These are phyloP conservation scores for Fusarium albidum DNA, from an alignment of 2,329 filamentous ascomycete species.

Conservation along the genomic window DNA sequence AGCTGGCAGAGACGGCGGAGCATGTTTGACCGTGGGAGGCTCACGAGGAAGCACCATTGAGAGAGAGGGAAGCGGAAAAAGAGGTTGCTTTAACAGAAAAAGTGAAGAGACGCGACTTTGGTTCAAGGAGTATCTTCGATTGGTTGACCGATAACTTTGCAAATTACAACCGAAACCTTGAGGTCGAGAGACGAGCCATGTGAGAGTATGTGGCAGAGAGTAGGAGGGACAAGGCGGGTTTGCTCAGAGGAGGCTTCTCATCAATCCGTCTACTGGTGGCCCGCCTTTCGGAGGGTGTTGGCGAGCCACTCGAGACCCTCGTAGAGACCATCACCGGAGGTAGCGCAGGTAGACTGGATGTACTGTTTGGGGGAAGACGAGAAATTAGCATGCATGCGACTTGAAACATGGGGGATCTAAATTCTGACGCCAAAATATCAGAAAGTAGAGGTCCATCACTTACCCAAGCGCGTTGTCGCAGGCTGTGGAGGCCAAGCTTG, in stretches of 20 bases:
- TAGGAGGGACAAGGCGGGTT: constrained; percentile 46
- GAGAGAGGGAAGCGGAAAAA: constrained; percentile 36
- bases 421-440: background rate
- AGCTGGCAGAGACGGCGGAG: constrained; percentile 36
- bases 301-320: constrained; percentile 97
- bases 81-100: constrained; percentile 39
- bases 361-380: constrained; percentile 65
- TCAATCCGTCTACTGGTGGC: constrained; percentile 63
- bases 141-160: constrained; percentile 62
- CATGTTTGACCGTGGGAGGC: constrained; percentile 34
- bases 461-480: constrained; percentile 99
- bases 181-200: constrained; percentile 51
- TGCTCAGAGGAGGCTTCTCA: constrained; percentile 45
- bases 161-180: constrained; percentile 67
- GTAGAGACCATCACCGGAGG: constrained; percentile 98
- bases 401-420: background rate
- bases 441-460: constrained; percentile 50
- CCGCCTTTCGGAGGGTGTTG: constrained; percentile 81
- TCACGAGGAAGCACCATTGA: constrained; percentile 44
- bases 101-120: constrained; percentile 42
- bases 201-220: constrained; percentile 52
- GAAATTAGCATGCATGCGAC: constrained; percentile 36
- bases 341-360: constrained; percentile 99
- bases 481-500: constrained; percentile 98
- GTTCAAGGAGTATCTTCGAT: constrained; percentile 61